A percentile compares a stretch with the other conserved stretches of the same genome.
Evolutionary conservation across 202 grass and related monocot species (phyloP).

Genomic region (Elaeis oleifera): DNA sequence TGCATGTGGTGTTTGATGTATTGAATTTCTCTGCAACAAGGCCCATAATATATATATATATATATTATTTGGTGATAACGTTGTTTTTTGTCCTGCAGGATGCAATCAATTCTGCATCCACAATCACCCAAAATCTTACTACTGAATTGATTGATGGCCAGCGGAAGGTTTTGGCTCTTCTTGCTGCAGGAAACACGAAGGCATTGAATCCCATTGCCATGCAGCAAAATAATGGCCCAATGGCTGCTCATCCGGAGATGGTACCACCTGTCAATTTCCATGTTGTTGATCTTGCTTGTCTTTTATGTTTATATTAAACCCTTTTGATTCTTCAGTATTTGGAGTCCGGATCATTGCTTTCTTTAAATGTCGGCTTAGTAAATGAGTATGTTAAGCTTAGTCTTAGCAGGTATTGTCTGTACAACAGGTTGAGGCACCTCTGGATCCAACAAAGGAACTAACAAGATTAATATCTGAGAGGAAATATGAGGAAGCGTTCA

Average conservation of each 20-base stretch:
- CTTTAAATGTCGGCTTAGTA: too few relatives aligned
- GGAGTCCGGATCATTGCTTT: too few relatives aligned
- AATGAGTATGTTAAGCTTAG: too few relatives aligned
- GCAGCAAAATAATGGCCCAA: constrained; percentile 53
- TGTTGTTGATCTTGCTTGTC: too few relatives aligned
- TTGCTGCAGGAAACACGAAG: constrained; percentile 42
- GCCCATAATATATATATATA: too few relatives aligned
- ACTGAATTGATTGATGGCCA: constrained; percentile 83
- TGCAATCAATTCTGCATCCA: constrained; percentile 66
- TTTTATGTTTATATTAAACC: background rate
- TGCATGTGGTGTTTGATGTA: too few relatives aligned
- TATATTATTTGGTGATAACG: background rate
- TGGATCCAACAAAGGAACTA: constrained; percentile 68
- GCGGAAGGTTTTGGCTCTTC: constrained; percentile 62
- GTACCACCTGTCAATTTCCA: constrained; percentile 9
- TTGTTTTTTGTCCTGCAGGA: constrained; percentile 33
- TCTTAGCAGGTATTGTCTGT: constrained; percentile 11
- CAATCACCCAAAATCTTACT: constrained; percentile 55
- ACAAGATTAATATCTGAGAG: constrained; percentile 53
- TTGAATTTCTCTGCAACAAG: background rate
- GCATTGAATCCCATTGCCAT: constrained; percentile 28
- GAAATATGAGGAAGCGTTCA: constrained; percentile 88
- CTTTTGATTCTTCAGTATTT: background rate
- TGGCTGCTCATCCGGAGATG: constrained; percentile 51
- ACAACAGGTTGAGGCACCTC: constrained; percentile 55